Conservation (phyloP, 495 filamentous ascomycete species). For the Chaetomium tenue region DNA sequence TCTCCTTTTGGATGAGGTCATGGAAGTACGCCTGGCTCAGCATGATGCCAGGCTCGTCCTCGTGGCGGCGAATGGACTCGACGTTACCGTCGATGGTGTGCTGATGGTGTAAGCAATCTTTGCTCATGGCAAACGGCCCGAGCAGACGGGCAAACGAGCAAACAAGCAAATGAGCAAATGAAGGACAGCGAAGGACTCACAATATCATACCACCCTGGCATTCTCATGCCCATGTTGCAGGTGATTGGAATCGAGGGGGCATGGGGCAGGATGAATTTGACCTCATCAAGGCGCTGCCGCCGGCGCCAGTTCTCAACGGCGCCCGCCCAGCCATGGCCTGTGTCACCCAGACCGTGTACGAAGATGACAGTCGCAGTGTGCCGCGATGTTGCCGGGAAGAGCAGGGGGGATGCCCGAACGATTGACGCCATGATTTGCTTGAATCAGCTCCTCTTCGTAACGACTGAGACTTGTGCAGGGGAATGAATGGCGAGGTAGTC, state of each 20-base stretch:
- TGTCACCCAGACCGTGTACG: slow-evolving; percentile 76
- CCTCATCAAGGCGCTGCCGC: slow-evolving; percentile 79
- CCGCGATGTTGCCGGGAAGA: slow-evolving; percentile 82
- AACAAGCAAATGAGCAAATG: too few species aligned
- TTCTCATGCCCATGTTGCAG: slow-evolving; percentile 73
- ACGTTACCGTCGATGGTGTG: slow-evolving; percentile 40
- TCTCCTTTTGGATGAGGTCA: slow-evolving; percentile 74
- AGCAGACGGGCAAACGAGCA: too few species aligned
- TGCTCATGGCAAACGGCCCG: too few species aligned
- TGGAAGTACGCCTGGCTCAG: slow-evolving; percentile 73
- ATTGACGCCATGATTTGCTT: slow-evolving; percentile 36
- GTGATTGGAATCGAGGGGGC: slow-evolving; percentile 90
- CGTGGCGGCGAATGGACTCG: slow-evolving; percentile 46
- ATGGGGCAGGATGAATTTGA: slow-evolving; percentile 90
- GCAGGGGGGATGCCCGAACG: slow-evolving; percentile 45
- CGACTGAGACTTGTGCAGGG: not conserved
- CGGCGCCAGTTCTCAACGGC: slow-evolving; percentile 89
- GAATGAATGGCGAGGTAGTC: too few species aligned
- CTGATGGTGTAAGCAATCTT: slow-evolving; percentile 13
- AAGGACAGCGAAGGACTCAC: too few species aligned
- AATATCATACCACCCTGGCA: slow-evolving; percentile 95
- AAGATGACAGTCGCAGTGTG: slow-evolving; percentile 96
- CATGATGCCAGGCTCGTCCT: slow-evolving; percentile 81
- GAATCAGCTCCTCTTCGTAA: not conserved
- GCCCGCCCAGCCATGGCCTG: slow-evolving; percentile 69